These are phyloP conservation scores for Linnemannia hyalina DNA, from an alignment of 192 early-diverging fungal genomes.

Conservation along the genomic window DNA sequence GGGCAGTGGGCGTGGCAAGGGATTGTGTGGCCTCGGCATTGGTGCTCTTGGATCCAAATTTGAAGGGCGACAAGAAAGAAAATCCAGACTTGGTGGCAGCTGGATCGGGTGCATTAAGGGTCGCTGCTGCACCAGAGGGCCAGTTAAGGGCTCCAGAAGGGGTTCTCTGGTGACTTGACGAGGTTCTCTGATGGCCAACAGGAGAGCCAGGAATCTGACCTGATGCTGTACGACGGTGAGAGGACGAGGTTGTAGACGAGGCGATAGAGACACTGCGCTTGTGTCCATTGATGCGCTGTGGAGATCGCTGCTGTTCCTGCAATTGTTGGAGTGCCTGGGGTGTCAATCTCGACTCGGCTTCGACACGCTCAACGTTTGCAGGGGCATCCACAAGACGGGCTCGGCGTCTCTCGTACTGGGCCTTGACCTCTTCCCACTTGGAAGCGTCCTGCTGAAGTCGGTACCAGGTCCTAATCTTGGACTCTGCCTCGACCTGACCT, in stretches of 20 bases:
- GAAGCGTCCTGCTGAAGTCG: conserved; percentile 34
- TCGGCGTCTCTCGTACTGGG: conserved; percentile 32
- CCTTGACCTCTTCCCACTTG: conserved; percentile 51
- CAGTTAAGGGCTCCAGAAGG: conserved; percentile 24
- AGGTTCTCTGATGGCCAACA: conserved; percentile 23
- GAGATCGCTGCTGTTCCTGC: conserved; percentile 21
- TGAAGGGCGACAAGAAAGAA: conserved; percentile 44
- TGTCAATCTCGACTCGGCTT: conserved; percentile 13
- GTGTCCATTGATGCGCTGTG: conserved; percentile 13
- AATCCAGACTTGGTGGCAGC: conserved; percentile 22
- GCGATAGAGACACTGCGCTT: conserved; percentile 25
- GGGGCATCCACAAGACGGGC: conserved; percentile 32
- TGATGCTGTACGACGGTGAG: conserved; percentile 29
- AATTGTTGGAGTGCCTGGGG: conserved; percentile 29
- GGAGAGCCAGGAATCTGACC: neutral
- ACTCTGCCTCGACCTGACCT: neutral
- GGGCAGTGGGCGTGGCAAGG: neutral
- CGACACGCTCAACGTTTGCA: conserved; percentile 12
- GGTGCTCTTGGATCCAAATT: conserved; percentile 27
- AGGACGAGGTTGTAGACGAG: conserved; percentile 25
- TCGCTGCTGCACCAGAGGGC: conserved; percentile 45
- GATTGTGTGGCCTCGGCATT: neutral
- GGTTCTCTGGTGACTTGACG: conserved; percentile 33
- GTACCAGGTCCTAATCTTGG: conserved; percentile 36
- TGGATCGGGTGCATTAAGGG: neutral